Evolutionary conservation across 2,329 filamentous ascomycete genomes (phyloP), one percentile per base, ranked within the genome.

Genomic region (Aureobasidium lini): DNA sequence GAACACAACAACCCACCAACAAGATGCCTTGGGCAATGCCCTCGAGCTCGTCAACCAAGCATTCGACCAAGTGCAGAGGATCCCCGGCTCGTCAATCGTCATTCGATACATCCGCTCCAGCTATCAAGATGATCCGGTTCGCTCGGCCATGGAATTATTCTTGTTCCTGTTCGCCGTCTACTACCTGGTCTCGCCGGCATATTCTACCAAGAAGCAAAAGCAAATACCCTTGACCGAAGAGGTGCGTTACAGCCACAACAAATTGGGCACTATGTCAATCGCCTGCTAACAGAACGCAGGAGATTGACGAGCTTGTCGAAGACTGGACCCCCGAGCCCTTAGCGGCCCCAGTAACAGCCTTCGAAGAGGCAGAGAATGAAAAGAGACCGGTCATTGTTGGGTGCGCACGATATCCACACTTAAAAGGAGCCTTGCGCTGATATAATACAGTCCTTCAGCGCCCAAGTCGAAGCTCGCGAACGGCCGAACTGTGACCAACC

Each of bases 311-410:
- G 70, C 77, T 99, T 61, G 89, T 99, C 44, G 92, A 95, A 59
- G 94, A 99, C 66, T 99, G 94, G 94, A 87, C 85, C 7, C 95
- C 94, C 0, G 94, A 99, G 74, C 92, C 94, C 13, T 81, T 99
- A 44, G 93, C 96, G 29, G 79, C 85, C 5, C 79, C 84, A 28
- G 83, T 86, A 63, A 92, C 87, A 1, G 65, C 84, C 0, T 81
- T 93, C 53, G 93, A 99, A 74, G 85, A 89, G 68, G 76, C 82
- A 44, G 92, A 96, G 71, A 84, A 87, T 61, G 93, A 97, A 69
- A 95, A 86, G 71, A 77, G 90, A 50, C 90, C 93, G 5, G 81
- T 97, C 23, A 89, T 99, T 71, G 84, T 93, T 64, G 94, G 94
- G 90, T 95, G 81, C 65, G 76, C 64, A 18, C 28, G 1, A 23